These are phyloP conservation scores for Thermothielavioides terrestris DNA, from an alignment of 495 filamentous ascomycete genomes.

Conservation along the genomic window DNA sequence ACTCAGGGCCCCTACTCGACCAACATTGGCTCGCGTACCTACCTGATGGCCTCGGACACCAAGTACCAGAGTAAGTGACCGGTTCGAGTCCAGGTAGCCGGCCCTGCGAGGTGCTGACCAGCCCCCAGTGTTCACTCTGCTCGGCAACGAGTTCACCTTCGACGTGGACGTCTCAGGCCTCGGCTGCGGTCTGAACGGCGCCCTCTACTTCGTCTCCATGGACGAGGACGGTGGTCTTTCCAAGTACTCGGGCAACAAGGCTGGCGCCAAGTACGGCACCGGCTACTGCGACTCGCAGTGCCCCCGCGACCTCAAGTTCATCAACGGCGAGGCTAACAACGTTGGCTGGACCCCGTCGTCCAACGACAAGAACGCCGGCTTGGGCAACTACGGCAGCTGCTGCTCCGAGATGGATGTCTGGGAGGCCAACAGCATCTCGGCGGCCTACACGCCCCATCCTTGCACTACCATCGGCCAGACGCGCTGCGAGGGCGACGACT, in stretches of 20 bases:
- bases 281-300: constrained; percentile 55
- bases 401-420: constrained; percentile 70
- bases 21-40: constrained; percentile 47
- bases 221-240: constrained; percentile 44
- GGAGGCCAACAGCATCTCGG: constrained; percentile 61
- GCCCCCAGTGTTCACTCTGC: constrained; percentile 37
- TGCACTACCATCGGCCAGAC: constrained; percentile 49
- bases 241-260: constrained; percentile 47
- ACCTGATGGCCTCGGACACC: constrained; percentile 45
- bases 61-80: constrained; percentile 42
- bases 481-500: constrained; percentile 45
- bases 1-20: constrained; percentile 41
- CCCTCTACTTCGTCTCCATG: constrained; percentile 54
- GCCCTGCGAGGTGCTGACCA: neutral
- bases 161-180: constrained; percentile 49
- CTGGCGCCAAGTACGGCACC: constrained; percentile 50
- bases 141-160: constrained; percentile 53
- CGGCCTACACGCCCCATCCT: constrained; percentile 58
- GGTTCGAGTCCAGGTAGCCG: neutral
- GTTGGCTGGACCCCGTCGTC: constrained; percentile 52
- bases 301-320: constrained; percentile 46
- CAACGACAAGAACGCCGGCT: constrained; percentile 52
- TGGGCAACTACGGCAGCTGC: constrained; percentile 55
- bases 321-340: constrained; percentile 47
- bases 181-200: constrained; percentile 50